Percentiles rank a stretch among this genome's conserved stretches.
Conservation (phyloP, 2,329 filamentous ascomycete species). For the Sclerotinia glacialis region DNA sequence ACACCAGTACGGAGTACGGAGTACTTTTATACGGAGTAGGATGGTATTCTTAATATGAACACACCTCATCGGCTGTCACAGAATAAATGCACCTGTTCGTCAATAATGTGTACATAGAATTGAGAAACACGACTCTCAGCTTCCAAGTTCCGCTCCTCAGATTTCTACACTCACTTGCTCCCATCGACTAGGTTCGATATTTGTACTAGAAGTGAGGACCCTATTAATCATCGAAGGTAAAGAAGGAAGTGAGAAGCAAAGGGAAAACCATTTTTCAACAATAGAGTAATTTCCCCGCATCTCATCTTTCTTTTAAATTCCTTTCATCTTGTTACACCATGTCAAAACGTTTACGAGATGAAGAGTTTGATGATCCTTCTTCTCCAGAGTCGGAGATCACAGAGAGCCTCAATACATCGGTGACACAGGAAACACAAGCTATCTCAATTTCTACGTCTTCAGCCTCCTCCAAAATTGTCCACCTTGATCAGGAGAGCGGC, state of each 20-base stretch:
- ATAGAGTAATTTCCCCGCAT: conserved; percentile 42
- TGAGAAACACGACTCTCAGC: neutral
- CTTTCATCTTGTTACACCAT: conserved; percentile 42
- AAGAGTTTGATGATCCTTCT: conserved; percentile 46
- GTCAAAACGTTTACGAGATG: conserved; percentile 59
- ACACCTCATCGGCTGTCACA: too few relatives aligned
- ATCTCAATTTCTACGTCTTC: conserved; percentile 31
- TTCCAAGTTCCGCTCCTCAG: neutral
- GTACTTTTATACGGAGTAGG: too few relatives aligned
- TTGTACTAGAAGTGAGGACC: neutral
- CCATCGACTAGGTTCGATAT: neutral
- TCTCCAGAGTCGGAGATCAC: conserved; percentile 39
- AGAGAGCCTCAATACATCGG: conserved; percentile 23
- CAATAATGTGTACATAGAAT: too few relatives aligned
- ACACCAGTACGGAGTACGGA: too few relatives aligned
- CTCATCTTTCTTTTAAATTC: conserved; percentile 12
- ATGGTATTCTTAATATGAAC: too few relatives aligned
- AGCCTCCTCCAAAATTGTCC: conserved; percentile 53
- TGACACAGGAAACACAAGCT: conserved; percentile 31
- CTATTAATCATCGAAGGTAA: neutral
- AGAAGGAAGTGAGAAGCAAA: neutral
- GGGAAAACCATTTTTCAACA: conserved; percentile 15
- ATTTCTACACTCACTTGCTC: neutral
- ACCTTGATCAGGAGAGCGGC: conserved; percentile 58
- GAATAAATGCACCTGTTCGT: too few relatives aligned